A percentile compares a stretch with the other conserved stretches of the same genome.
These are phyloP conservation scores for Phoenix roebelenii DNA, from an alignment of 176 grass and related monocot genomes.

Conservation along the genomic window DNA sequence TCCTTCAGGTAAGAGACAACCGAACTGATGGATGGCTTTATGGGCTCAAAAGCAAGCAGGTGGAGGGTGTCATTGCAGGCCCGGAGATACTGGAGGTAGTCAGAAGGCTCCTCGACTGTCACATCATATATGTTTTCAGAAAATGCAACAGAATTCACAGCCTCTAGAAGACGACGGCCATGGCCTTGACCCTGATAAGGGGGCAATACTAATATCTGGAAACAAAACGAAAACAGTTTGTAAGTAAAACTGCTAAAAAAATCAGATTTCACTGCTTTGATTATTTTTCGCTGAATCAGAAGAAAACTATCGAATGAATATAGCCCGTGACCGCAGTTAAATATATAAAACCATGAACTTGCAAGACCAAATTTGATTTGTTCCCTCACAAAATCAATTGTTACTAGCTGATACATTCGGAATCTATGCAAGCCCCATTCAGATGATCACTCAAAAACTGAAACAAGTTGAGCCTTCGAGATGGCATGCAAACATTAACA, in stretches of 20 bases:
- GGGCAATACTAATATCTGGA: constrained; percentile 79
- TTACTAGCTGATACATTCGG: too few relatives aligned
- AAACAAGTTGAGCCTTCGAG: too few relatives aligned
- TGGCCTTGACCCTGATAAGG: constrained; percentile 75
- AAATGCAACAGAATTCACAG: constrained; percentile 65
- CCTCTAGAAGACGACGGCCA: constrained; percentile 59
- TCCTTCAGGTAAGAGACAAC: constrained; percentile 49
- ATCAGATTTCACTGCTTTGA: background rate
- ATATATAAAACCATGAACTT: too few relatives aligned
- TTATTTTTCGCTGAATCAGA: too few relatives aligned
- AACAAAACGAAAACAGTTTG: constrained; percentile 12
- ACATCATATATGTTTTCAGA: constrained; percentile 73
- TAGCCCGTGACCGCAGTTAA: too few relatives aligned
- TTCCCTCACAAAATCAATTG: too few relatives aligned
- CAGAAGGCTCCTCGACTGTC: constrained; percentile 79
- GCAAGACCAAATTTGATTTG: too few relatives aligned
- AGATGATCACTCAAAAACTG: too few relatives aligned
- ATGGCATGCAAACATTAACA: too few relatives aligned
- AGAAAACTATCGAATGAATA: too few relatives aligned
- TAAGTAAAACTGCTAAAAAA: constrained; percentile 3
- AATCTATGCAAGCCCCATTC: too few relatives aligned
- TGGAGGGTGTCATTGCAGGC: constrained; percentile 67
- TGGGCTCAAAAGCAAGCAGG: constrained; percentile 45
- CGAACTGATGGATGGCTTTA: constrained; percentile 33
- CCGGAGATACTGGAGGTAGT: constrained; percentile 83